Evolutionary conservation across 768 basidiomycete genomes (phyloP), one percentile per base, ranked within the genome.

Genomic region (Agaricus sinodeliciosus): DNA sequence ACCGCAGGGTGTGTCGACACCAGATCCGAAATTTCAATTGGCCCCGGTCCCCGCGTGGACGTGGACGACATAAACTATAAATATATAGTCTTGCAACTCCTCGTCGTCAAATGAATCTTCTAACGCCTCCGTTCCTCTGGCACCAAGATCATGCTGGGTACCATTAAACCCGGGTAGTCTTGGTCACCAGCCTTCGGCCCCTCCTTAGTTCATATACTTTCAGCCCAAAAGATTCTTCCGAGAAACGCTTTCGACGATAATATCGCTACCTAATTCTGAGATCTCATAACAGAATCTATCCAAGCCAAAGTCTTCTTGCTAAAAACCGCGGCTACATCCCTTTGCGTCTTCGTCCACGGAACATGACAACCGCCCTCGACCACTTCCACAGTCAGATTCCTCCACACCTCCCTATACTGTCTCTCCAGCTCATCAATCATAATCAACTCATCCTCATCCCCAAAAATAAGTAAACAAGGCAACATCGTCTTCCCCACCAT

Each of bases 301-400:
- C 50, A 51, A 1, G 22, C 18, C 49, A 51, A 43, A 28, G 9
- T 42, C 13, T 43, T 51, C 49, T 51, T 34, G 15, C 19, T 27
- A 35, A 45, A 51, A 34, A 12, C 42, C 19, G 31, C 35, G 2
- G 43, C 48, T 2, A 27, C 13, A n/a, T 25, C 34, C 27, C 19
- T 18, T 27, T 26, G 35, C 19, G 35, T 37, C 43, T 44, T 44
- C 12, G 50, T 44, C 50, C 43, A 51, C 15, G 26, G 36, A 28
- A 45, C 25, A 39, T 45, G 36, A 3, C 22, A 37, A 3, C 50
- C 43, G 11, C 43, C 50, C 12, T 45, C 35, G 4, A 51, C 13
- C 13, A 44, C 43, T 42, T 51, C 50, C 50, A 51, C 43, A 11
- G 35, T 51, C 4, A 44, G 31, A 45, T 51, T 51, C 25, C 11